Evolutionary conservation across 371 early-diverging fungal genomes (phyloP).

Genomic region (Mortierella sp.): DNA sequence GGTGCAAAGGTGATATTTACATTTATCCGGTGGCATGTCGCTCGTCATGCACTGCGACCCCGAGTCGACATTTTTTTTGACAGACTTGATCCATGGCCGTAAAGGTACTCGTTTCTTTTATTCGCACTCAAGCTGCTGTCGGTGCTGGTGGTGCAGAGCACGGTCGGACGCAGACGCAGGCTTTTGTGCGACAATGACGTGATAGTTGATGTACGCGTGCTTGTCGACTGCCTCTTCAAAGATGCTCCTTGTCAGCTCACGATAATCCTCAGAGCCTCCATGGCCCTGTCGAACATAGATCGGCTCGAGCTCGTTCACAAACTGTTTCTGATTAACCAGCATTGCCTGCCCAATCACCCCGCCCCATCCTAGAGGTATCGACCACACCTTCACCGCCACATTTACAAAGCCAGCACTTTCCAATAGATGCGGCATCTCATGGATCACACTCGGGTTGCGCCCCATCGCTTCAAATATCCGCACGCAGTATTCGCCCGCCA

Average conservation of each 20-base stretch:
- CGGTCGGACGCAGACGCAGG: slow-evolving; percentile 21
- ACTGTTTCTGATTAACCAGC: slow-evolving; percentile 39
- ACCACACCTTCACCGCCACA: slow-evolving; percentile 33
- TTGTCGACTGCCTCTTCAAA: slow-evolving; percentile 39
- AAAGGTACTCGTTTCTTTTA: neutral
- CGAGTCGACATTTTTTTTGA: neutral
- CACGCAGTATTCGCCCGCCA: slow-evolving; percentile 45
- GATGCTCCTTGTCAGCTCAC: slow-evolving; percentile 26
- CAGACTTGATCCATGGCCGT: too few species aligned
- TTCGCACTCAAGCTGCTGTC: neutral
- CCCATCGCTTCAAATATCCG: slow-evolving; percentile 47
- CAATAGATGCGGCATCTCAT: slow-evolving; percentile 36
- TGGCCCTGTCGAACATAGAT: slow-evolving; percentile 51
- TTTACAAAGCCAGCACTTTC: slow-evolving; percentile 43
- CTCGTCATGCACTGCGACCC: neutral
- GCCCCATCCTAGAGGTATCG: slow-evolving; percentile 52
- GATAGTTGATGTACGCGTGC: slow-evolving; percentile 47
- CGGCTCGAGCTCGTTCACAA: slow-evolving; percentile 50
- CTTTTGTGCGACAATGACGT: slow-evolving; percentile 37
- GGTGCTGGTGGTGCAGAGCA: slow-evolving; percentile 19
- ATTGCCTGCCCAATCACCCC: slow-evolving; percentile 46
- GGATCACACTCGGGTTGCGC: slow-evolving; percentile 45
- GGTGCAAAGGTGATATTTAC: neutral
- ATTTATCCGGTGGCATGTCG: neutral
- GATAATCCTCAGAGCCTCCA: slow-evolving; percentile 32